Evolutionary conservation across 306 rosid genomes (phyloP).

Genomic region (cucumber (Cucumis sativus)): Cucumber_9930_V3 NC_026657.2:27757501-27758000

Average conservation of each 20-base stretch:
- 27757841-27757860: not conserved
- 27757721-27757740: not conserved
- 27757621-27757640: not conserved
- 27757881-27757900: not conserved
- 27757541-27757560: not conserved
- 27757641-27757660: not conserved
- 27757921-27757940: not conserved
- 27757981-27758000: too few species aligned
- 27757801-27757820: not conserved
- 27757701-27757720: not conserved
- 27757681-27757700: slow-evolving; percentile 1
- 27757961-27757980: too few species aligned
- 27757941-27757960: not conserved
- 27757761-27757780: not conserved
- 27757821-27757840: not conserved
- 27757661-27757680: not conserved
- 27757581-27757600: not conserved
- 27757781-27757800: not conserved
- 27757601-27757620: too few species aligned
- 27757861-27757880: not conserved
- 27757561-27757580: slow-evolving; percentile 9
- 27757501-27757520: not conserved
- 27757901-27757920: not conserved
- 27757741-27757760: not conserved
- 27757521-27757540: slow-evolving; percentile 4